Evolutionary conservation across 352 stramenopile species (phyloP), one percentile per base, ranked within the genome.

Genomic region (Phytophthora pistaciae): DNA sequence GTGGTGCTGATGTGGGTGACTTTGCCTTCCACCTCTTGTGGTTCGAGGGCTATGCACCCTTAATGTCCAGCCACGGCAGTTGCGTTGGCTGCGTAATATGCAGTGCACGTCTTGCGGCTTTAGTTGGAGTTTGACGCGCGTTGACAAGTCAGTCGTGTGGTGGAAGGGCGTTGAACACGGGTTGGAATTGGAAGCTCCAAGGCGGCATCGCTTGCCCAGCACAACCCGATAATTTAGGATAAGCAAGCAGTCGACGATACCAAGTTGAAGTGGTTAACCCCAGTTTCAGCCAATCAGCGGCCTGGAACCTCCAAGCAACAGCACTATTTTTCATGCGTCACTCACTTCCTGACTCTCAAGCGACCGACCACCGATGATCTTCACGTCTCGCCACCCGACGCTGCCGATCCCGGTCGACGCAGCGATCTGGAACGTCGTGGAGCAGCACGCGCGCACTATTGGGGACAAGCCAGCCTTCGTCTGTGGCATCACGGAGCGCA

Each of bases 351-450:
- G 14, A 48, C 7, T 6, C 3, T 27, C 25, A 18, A 13, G 36
- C 25, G 25, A 13, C 7, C 9, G 4, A n/a, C n/a, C n/a, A n/a
- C 40, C 40, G 16, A 49, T 49, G 40, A 49, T 49, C 40, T 49
- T 49, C 40, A 49, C 40, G 40, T 49, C 40, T 49, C 40, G 40
- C 40, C 40, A 49, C 40, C 40, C 40, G 40, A 49, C 40, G 40
- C 40, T 48, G 40, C 16, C 40, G 16, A 48, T 48, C 16, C 40
- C 40, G 13, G 14, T 5, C 6, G 40, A 48, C 40, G 40, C 40
- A 9, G 14, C 40, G 40, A 49, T 49, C 18, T 49, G 40, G 40
- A 49, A 21, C 40, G 40, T 49, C 3, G 40, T 49, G 40, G 40
- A 49, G 18, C 40, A 49, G 40, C 40, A 49, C 18, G 40, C 40